Evolutionary conservation across 495 filamentous ascomycete species (phyloP).

Genomic region (Penicillium daleae): DNA sequence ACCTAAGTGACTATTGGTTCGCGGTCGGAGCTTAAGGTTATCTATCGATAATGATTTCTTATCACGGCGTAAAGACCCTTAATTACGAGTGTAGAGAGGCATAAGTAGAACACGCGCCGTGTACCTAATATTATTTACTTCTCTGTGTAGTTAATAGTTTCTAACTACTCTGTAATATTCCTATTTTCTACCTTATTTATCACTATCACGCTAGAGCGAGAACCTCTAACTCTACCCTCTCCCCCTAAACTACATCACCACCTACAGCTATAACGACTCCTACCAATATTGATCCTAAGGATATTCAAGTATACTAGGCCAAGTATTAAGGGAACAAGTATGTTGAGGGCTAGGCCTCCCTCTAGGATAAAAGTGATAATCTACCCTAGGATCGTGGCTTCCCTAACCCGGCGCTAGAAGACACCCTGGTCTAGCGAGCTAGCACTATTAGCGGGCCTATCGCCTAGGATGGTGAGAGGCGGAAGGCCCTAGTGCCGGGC

Average conservation of each 20-base stretch:
- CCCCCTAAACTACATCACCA: not conserved
- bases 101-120: not conserved
- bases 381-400: slow-evolving; percentile 72
- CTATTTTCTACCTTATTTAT: not conserved
- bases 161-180: not conserved
- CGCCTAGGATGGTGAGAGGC: slow-evolving; percentile 34
- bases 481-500: slow-evolving; percentile 66
- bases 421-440: slow-evolving; percentile 54
- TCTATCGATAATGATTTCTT: not conserved
- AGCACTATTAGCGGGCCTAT: slow-evolving; percentile 50
- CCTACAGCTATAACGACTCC: slow-evolving; percentile 25
- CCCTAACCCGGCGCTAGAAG: slow-evolving; percentile 67
- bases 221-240: not conserved
- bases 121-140: not conserved
- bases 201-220: not conserved
- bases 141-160: not conserved
- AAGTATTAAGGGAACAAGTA: slow-evolving; percentile 37
- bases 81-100: not conserved
- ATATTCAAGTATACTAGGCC: slow-evolving; percentile 33
- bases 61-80: not conserved
- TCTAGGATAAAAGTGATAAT: slow-evolving; percentile 64
- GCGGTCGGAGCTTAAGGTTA: not conserved
- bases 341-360: slow-evolving; percentile 58
- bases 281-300: slow-evolving; percentile 27
- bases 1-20: not conserved